phyloP scores from a whole-genome alignment of 2,329 filamentous ascomycete species.

The Aotearoamyces nothofagi region DNA sequence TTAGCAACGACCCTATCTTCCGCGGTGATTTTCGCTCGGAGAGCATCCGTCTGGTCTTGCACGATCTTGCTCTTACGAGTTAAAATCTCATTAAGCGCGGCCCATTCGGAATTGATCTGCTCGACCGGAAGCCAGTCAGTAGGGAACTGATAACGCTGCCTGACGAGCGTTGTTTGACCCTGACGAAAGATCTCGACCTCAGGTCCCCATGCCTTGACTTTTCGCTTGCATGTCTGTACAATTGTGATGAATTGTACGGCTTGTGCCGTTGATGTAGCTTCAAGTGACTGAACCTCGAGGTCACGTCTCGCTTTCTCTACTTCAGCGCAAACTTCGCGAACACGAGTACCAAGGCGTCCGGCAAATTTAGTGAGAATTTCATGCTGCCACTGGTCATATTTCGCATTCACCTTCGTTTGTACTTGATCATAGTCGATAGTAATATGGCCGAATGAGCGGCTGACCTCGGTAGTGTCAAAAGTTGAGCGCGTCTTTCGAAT shows the following conservation, averaged over 20 bases:
- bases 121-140: constrained; percentile 91
- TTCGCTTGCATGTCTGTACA: constrained; percentile 89
- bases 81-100: constrained; percentile 80
- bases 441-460: constrained; percentile 82
- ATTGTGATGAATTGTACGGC: constrained; percentile 98
- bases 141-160: constrained; percentile 88
- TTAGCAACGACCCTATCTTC: constrained; percentile 86
- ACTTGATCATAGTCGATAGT: constrained; percentile 98
- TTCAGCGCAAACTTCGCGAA: constrained; percentile 84
- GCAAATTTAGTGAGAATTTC: constrained; percentile 94
- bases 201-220: constrained; percentile 85
- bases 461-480: constrained; percentile 94
- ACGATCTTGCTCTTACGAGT: constrained; percentile 89
- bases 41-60: constrained; percentile 86
- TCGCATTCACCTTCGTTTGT: constrained; percentile 95
- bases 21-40: constrained; percentile 85
- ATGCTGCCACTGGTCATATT: constrained; percentile 99
- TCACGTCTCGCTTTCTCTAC: constrained; percentile 83
- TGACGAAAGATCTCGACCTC: constrained; percentile 94
- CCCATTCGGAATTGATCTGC: constrained; percentile 94
- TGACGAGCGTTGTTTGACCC: constrained; percentile 79
- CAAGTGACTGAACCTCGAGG: constrained; percentile 80
- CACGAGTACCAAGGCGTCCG: constrained; percentile 69
- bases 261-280: constrained; percentile 89
- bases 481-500: constrained; percentile 91